Percentiles rank a stretch among this genome's conserved stretches.
phyloP scores from a whole-genome alignment of 495 filamentous ascomycete genomes.

The Xylaria intraflava region DNA sequence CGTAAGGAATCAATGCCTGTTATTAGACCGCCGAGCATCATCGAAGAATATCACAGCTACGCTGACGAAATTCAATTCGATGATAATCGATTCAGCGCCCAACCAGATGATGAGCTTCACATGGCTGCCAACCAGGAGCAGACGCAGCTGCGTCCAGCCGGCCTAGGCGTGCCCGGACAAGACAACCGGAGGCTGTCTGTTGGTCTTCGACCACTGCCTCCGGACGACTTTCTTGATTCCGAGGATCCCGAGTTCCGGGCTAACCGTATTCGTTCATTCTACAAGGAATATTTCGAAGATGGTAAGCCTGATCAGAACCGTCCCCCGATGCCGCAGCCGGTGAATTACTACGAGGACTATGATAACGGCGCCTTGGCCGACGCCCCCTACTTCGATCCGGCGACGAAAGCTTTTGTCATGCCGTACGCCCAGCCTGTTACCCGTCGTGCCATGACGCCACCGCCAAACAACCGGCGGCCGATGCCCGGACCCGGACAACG shows the following conservation, averaged over 20 bases:
- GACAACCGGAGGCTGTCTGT: conserved; percentile 75
- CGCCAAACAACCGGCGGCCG: conserved; percentile 66
- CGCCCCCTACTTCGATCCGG: conserved; percentile 65
- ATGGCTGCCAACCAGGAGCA: conserved; percentile 31
- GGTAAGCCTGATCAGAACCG: conserved; percentile 51
- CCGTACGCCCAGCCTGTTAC: conserved; percentile 73
- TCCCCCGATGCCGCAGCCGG: conserved; percentile 33
- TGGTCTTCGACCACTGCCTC: conserved; percentile 86
- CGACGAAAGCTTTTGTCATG: conserved; percentile 66
- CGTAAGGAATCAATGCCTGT: conserved; percentile 21
- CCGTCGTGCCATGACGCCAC: conserved; percentile 95
- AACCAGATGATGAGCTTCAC: conserved; percentile 15
- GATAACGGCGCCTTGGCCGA: conserved; percentile 58
- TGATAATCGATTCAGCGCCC: not conserved
- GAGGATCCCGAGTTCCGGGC: conserved; percentile 93
- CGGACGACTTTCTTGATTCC: conserved; percentile 58
- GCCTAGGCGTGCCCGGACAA: conserved; percentile 50
- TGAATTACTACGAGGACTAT: conserved; percentile 62
- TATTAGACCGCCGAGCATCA: conserved; percentile 2
- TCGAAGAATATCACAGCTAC: conserved; percentile 20
- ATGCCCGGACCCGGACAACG: conserved; percentile 30
- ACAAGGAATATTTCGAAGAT: conserved; percentile 98
- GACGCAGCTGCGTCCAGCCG: conserved; percentile 23
- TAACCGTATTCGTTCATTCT: conserved; percentile 95
- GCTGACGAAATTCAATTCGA: conserved; percentile 21